Base-by-base conservation (phyloP, 768 basidiomycete genomes). In the Auriscalpium orientale region DNA sequence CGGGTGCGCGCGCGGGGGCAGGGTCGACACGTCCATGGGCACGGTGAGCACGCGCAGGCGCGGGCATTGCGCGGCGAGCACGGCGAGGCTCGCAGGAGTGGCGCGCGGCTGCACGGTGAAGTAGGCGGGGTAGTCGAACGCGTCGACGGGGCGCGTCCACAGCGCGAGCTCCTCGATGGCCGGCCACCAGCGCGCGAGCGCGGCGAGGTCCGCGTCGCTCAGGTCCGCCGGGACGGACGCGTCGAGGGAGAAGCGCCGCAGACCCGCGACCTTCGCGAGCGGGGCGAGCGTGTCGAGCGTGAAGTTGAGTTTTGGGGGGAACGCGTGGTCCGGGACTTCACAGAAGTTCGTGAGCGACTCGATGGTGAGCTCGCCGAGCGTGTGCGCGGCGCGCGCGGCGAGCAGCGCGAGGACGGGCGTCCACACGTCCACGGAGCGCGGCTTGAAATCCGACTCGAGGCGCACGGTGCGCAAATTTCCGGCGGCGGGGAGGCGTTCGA, bases 131-230 rank as follows among this genome's bases (percentile, higher is more conserved):
- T 53, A 45, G 51, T 62, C 58, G 43, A 62, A 62, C 6, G 56
- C 50, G 21, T 62, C 61, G 47, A 57, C 38, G 16, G 61, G 61
- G 21, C 59, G 62, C 28, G 61, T 60, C 37, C 66, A 66, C 11
- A 70, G 61, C 44, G 57, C 49, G 40, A 70, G 61, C 13, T 64
- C 61, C 55, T 64, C 59, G 40, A 70, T 56, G 15, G 35, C 49
- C 4, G 68, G 65, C 69, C 69, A 70, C 68, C 69, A 68, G 49
- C 53, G 45, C 13, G 65, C 64, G 46, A 70, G 50, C 22, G 49
- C 33, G 11, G 55, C 65, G 8, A 70, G 37, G 56, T 69, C 68
- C 1, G 51, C 55, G 55, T 70, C 65, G 53, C 55, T 51, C 13
- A 70, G 49, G 46, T 58, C 67, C 8, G 68, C 64, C 7, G 66